These are phyloP conservation scores for Picea engelmannii DNA, from an alignment of 83 land plant species.

Conservation along the genomic window DNA sequence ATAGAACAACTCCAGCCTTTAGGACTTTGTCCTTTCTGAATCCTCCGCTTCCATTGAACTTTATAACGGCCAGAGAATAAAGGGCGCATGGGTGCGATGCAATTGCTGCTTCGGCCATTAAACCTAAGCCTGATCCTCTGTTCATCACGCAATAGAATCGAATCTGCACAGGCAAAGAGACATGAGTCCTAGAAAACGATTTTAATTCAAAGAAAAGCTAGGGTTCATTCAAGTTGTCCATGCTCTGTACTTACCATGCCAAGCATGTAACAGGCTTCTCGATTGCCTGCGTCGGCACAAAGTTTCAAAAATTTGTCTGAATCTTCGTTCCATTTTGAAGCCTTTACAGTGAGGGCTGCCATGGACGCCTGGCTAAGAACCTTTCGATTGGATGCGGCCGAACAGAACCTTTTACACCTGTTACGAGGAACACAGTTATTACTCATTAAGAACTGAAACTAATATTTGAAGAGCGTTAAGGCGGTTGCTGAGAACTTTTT, in stretches of 20 bases:
- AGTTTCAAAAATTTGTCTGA: conserved; percentile 23
- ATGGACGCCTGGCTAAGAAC: conserved; percentile 19
- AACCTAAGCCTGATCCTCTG: conserved; percentile 11
- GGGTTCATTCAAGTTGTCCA: background rate
- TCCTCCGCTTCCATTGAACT: conserved; percentile 19
- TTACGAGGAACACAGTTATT: background rate
- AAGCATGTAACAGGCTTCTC: conserved; percentile 32
- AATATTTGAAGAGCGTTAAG: too few relatives aligned
- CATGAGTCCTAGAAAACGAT: background rate
- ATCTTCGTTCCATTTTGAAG: conserved; percentile 33
- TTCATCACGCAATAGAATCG: conserved; percentile 14
- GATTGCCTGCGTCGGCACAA: conserved; percentile 38
- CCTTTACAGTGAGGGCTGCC: conserved; percentile 23
- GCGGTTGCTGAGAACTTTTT: background rate
- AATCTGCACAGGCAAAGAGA: background rate
- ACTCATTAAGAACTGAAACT: background rate
- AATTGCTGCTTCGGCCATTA: conserved; percentile 7
- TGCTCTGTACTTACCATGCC: conserved; percentile 23
- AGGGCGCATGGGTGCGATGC: conserved; percentile 14
- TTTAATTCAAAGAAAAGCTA: background rate
- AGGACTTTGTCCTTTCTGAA: conserved; percentile 12
- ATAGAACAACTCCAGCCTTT: conserved; percentile 6
- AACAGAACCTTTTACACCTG: conserved; percentile 26
- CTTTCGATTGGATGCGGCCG: conserved; percentile 23
- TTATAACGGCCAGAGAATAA: conserved; percentile 12